These are phyloP conservation scores for Macrolepiota fuliginosa DNA, from an alignment of 768 basidiomycete genomes.

Conservation along the genomic window DNA sequence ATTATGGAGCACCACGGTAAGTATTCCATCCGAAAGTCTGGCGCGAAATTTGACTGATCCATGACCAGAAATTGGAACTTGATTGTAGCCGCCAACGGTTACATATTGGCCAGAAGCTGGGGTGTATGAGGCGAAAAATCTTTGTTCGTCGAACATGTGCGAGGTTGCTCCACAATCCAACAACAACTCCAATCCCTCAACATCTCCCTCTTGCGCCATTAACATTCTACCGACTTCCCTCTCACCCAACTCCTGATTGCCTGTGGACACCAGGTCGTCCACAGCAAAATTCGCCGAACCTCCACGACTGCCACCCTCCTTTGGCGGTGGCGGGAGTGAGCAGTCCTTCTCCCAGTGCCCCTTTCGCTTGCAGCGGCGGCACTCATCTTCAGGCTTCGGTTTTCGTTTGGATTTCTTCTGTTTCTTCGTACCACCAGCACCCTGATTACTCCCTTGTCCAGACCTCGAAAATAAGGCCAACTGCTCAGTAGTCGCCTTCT, in stretches of 20 bases:
- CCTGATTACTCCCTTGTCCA: background rate
- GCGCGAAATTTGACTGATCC: constrained; percentile 13
- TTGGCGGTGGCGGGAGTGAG: background rate
- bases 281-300: constrained; percentile 13
- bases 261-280: background rate
- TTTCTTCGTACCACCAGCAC: background rate
- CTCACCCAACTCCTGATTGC: background rate
- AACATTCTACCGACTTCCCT: constrained; percentile 8
- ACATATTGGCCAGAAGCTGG: constrained; percentile 2
- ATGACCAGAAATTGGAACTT: constrained; percentile 13
- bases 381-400: constrained; percentile 16
- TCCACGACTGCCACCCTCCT: constrained; percentile 3
- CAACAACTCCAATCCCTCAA: background rate
- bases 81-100: constrained; percentile 16
- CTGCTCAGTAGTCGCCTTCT: background rate
- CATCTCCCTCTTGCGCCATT: background rate
- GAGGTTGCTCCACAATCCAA: constrained; percentile 15
- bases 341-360: constrained; percentile 17
- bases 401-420: constrained; percentile 4
- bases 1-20: constrained; percentile 12
- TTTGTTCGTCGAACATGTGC: constrained; percentile 16
- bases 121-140: constrained; percentile 12
- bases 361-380: constrained; percentile 14
- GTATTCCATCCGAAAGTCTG: constrained; percentile 4
- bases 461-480: background rate